phyloP scores from a whole-genome alignment of 768 basidiomycete genomes.

The Leccinum disarticulatum region DNA sequence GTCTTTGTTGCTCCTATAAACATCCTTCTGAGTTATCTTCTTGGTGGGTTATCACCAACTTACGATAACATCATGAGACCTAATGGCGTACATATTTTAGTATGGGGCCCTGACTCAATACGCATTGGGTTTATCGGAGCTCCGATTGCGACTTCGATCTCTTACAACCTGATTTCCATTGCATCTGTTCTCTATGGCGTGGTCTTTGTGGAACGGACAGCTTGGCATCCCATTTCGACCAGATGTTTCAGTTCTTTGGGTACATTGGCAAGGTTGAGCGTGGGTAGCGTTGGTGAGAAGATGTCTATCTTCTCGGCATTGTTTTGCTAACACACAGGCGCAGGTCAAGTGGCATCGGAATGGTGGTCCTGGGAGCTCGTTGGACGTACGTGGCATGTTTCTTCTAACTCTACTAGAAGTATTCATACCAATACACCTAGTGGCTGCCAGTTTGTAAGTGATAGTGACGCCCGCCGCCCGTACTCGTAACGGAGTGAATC shows the following conservation, averaged over 20 bases:
- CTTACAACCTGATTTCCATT: conserved; percentile 77
- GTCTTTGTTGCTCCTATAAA: conserved; percentile 83
- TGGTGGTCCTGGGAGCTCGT: conserved; percentile 98
- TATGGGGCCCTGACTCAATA: conserved; percentile 83
- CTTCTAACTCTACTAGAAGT: background rate
- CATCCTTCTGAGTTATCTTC: conserved; percentile 74
- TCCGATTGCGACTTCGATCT: conserved; percentile 83
- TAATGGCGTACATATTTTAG: conserved; percentile 59
- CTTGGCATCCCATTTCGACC: conserved; percentile 79
- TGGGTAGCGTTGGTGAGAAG: conserved; percentile 71
- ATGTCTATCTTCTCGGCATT: background rate
- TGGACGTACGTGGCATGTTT: conserved; percentile 36
- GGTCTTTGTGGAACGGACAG: conserved; percentile 63
- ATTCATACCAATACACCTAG: conserved; percentile 28
- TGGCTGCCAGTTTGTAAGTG: conserved; percentile 53
- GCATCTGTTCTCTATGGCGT: conserved; percentile 62
- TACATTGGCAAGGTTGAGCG: conserved; percentile 68
- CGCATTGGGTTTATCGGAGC: conserved; percentile 90
- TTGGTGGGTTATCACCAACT: conserved; percentile 47
- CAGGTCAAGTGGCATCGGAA: conserved; percentile 79
- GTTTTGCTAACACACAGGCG: background rate
- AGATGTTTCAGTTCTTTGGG: conserved; percentile 67
- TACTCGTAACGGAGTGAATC: conserved; percentile 14
- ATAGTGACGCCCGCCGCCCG: background rate
- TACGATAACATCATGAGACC: background rate